These are phyloP conservation scores for Penicillium sp. DNA, from an alignment of 2,329 filamentous ascomycete genomes.

Conservation along the genomic window DNA sequence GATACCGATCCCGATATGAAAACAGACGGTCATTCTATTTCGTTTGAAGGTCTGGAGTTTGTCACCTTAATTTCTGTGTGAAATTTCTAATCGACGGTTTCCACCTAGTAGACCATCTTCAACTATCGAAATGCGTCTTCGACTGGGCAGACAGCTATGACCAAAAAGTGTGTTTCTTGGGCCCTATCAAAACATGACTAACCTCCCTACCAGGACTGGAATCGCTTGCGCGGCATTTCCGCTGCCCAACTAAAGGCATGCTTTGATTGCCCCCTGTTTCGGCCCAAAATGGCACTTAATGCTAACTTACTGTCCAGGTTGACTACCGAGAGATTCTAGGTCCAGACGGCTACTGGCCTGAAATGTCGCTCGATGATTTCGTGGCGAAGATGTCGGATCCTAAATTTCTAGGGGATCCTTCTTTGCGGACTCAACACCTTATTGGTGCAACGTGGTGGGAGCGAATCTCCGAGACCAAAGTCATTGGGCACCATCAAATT, in stretches of 20 bases:
- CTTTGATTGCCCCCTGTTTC: not conserved
- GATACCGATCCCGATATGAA: not conserved
- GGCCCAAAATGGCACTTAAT: not conserved
- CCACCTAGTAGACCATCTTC: not conserved
- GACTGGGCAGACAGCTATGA: conserved; percentile 16
- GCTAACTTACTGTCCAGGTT: not conserved
- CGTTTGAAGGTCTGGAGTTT: not conserved
- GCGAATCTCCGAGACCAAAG: conserved; percentile 28
- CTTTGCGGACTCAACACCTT: conserved; percentile 20
- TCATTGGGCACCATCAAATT: conserved; percentile 58
- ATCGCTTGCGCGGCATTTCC: conserved; percentile 2
- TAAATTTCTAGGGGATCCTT: conserved; percentile 13
- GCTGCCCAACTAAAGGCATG: conserved; percentile 7
- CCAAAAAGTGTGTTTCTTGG: not conserved
- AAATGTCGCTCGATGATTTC: conserved; percentile 8
- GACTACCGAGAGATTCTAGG: not conserved
- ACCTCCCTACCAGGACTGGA: not conserved
- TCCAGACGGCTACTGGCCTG: not conserved
- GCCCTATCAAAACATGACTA: not conserved
- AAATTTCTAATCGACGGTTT: not conserved
- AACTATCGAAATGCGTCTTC: not conserved
- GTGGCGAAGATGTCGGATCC: conserved; percentile 13
- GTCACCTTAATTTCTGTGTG: not conserved
- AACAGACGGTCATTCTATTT: not conserved
- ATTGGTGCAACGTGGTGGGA: conserved; percentile 12